Percentiles rank a stretch among this genome's conserved stretches.
Evolutionary conservation across 306 rosid genomes (phyloP).

Genomic region (Prunus fruticosa): DNA sequence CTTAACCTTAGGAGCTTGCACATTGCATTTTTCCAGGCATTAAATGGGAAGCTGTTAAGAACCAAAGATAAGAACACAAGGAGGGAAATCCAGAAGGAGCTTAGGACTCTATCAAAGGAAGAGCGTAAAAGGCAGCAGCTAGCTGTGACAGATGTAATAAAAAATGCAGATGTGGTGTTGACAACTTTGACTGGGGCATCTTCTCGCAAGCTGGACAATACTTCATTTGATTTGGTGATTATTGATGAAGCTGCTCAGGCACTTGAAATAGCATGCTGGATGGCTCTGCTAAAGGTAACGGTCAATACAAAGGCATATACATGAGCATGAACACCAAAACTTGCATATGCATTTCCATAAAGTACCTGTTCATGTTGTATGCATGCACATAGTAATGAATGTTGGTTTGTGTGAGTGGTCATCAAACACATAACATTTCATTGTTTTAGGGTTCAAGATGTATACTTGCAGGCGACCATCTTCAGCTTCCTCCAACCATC

Average conservation of each 20-base stretch:
- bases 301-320: background rate
- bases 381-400: background rate
- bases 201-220: slow-evolving; percentile 66
- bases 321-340: background rate
- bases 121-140: slow-evolving; percentile 97
- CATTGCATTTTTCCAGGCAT: slow-evolving; percentile 49
- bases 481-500: slow-evolving; percentile 99
- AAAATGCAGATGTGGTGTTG: slow-evolving; percentile 81
- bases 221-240: slow-evolving; percentile 90
- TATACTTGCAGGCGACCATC: slow-evolving; percentile 98
- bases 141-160: slow-evolving; percentile 88
- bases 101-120: slow-evolving; percentile 82
- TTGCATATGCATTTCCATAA: slow-evolving; percentile 3
- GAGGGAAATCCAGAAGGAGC: slow-evolving; percentile 94
- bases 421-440: slow-evolving; percentile 15
- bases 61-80: slow-evolving; percentile 76
- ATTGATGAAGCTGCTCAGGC: slow-evolving; percentile 99
- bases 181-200: slow-evolving; percentile 88
- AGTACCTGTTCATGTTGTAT: slow-evolving; percentile 1
- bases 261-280: slow-evolving; percentile 97
- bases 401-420: background rate
- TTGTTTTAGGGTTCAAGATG: slow-evolving; percentile 95
- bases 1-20: background rate
- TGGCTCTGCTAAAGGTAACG: slow-evolving; percentile 84
- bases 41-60: slow-evolving; percentile 92